Evolutionary conservation across 148 eudicot species (phyloP).

Genomic region (Rhododendron williamsianum): DNA sequence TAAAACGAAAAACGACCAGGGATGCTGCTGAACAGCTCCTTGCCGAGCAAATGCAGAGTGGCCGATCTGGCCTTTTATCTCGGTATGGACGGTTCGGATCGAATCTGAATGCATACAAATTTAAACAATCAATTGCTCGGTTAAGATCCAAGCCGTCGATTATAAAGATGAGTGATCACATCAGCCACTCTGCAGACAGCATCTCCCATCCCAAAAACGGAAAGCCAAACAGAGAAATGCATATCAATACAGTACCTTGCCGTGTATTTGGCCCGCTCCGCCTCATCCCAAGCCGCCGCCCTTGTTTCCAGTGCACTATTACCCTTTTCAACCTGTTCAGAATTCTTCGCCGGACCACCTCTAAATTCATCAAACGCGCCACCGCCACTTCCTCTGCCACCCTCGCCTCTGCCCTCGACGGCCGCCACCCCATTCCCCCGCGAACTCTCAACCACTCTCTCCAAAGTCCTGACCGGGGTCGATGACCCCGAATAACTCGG

Average conservation of each 20-base stretch:
- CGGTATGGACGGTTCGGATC: too few relatives aligned
- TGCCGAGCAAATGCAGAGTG: too few relatives aligned
- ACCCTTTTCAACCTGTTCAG: slow-evolving; percentile 27
- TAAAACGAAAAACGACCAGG: not conserved
- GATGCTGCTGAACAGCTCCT: too few relatives aligned
- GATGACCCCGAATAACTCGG: slow-evolving; percentile 63
- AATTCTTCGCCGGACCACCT: slow-evolving; percentile 13
- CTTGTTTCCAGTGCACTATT: slow-evolving; percentile 59
- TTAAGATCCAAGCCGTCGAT: too few relatives aligned
- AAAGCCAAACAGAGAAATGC: not conserved
- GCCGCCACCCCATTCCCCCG: not conserved
- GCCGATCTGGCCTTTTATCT: too few relatives aligned
- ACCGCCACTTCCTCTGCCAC: not conserved
- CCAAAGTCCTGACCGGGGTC: slow-evolving; percentile 52
- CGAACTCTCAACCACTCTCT: slow-evolving; percentile 12
- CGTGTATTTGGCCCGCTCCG: slow-evolving; percentile 81
- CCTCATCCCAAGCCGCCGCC: slow-evolving; percentile 98
- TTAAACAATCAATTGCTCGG: too few relatives aligned
- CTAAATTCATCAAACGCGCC: slow-evolving; percentile 27
- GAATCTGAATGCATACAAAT: too few relatives aligned
- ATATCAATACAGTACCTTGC: slow-evolving; percentile 52
- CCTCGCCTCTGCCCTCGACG: not conserved
- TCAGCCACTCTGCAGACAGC: too few relatives aligned
- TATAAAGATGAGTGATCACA: accelerated
- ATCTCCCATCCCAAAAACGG: not conserved